Evolutionary conservation across 352 stramenopile genomes (phyloP), one percentile per base, ranked within the genome.

Genomic region (Globisporangium okanoganense): DNA sequence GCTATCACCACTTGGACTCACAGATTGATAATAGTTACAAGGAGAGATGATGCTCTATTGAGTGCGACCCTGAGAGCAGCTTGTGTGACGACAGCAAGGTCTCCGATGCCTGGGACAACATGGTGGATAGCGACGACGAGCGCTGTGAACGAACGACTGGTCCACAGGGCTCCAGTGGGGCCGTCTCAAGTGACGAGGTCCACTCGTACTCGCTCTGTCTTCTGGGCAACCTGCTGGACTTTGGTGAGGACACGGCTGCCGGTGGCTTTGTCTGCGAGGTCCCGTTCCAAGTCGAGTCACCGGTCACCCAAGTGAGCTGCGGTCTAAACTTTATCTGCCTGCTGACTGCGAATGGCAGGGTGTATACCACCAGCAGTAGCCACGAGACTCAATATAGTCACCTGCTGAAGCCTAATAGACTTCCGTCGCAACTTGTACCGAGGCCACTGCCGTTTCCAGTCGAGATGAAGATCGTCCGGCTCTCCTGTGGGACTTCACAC

Each of bases 161-260:
- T n/a, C 2, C 25, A 36, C 12, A 16, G 3, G 25, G 27, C 40
- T 45, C 22, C 25, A 44, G 13, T n/a, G 6, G 22, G 9, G 31
- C 31, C 12, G 29, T n/a, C 5, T 5, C 29, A 44, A 52, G 22
- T 25, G 9, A 12, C 44, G 20, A 45, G 22, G 18, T 3, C 3
- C 60, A 85, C 48, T 75, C 78, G 48, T 89, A 87, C 66, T 72
- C 74, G 24, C 53, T 89, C 9, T 86, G 70, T 29, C 25, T 87
- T 0, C n/a, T 89, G 8, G 77, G 79, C 13, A 72, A 82, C 41
- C 67, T 72, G 57, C 62, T 70, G 13, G 67, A 70, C 12, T 67
- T 71, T 35, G 49, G 58, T 3, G 20, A 27, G 24, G 36, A 49
- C 24, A 5, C 25, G 0, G 40, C 50, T 4, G 40, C 22, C 47